These are phyloP conservation scores for Apiotrichum laibachii DNA, from an alignment of 1,284 basidiomycete species.

Conservation along the genomic window DNA sequence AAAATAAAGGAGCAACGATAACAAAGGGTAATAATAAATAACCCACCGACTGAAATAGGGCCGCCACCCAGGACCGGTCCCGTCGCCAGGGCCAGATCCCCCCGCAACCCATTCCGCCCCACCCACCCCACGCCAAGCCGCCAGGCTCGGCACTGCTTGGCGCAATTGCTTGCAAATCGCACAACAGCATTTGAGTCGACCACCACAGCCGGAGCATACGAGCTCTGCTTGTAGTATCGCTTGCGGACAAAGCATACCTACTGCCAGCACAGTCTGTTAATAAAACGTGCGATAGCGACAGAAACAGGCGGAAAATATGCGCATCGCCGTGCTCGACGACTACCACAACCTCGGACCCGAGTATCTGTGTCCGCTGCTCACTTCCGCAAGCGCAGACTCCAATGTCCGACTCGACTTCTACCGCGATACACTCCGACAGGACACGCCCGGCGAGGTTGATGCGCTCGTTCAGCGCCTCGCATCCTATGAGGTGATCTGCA, in stretches of 20 bases:
- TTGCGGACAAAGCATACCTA: too few relatives aligned
- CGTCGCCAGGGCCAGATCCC: too few relatives aligned
- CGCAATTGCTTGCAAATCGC: too few relatives aligned
- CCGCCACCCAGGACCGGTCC: not conserved
- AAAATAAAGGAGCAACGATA: not conserved
- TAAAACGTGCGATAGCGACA: not conserved
- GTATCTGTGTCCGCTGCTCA: conserved; percentile 26
- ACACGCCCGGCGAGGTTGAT: conserved; percentile 30
- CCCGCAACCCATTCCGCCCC: too few relatives aligned
- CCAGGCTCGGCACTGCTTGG: too few relatives aligned
- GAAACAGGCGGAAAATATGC: not conserved
- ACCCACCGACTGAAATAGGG: not conserved
- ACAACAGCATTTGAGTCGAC: too few relatives aligned
- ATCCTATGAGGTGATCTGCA: conserved; percentile 61
- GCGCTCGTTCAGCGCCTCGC: conserved; percentile 56
- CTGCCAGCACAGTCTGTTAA: too few relatives aligned
- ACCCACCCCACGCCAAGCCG: too few relatives aligned
- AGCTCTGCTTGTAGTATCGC: too few relatives aligned
- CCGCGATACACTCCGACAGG: conserved; percentile 54
- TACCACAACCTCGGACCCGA: conserved; percentile 59
- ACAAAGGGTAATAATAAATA: not conserved
- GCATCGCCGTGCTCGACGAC: conserved; percentile 62
- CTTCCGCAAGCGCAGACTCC: conserved; percentile 20
- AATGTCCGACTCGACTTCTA: conserved; percentile 39
- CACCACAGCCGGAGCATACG: too few relatives aligned